These are phyloP conservation scores for Fusarium poae DNA, from an alignment of 2,329 filamentous ascomycete species.

Conservation along the genomic window DNA sequence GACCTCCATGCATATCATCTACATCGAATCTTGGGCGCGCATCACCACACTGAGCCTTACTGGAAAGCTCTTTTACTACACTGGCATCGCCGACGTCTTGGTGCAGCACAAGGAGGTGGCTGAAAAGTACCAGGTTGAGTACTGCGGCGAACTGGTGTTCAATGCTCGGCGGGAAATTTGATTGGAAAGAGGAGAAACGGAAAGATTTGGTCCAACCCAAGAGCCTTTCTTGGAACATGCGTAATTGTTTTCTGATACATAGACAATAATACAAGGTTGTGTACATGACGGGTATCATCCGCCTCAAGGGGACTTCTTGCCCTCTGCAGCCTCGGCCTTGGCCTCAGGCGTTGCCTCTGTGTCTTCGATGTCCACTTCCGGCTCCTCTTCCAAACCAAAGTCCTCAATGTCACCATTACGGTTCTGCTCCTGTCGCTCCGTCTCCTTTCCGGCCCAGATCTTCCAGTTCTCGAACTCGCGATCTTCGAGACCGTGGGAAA, in stretches of 20 bases:
- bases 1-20: conserved; percentile 78
- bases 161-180: conserved; percentile 51
- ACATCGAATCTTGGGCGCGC: conserved; percentile 93
- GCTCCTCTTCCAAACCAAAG: conserved; percentile 57
- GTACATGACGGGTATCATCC: conserved; percentile 44
- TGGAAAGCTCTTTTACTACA: conserved; percentile 77
- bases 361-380: conserved; percentile 40
- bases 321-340: conserved; percentile 39
- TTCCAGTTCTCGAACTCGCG: conserved; percentile 87
- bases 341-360: conserved; percentile 47
- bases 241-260: conserved; percentile 42
- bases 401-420: conserved; percentile 59
- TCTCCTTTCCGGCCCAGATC: conserved; percentile 73
- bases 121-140: conserved; percentile 56
- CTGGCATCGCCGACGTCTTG: conserved; percentile 78
- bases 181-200: conserved; percentile 16
- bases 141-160: conserved; percentile 58
- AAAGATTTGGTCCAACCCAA: not conserved
- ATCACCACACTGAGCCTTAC: conserved; percentile 86
- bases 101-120: conserved; percentile 83
- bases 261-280: conserved; percentile 44
- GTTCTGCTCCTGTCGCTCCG: conserved; percentile 57
- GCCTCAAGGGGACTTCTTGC: conserved; percentile 35
- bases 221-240: conserved; percentile 28
- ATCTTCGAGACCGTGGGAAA: conserved; percentile 87